These are phyloP conservation scores for Eremothecium sinecaudum DNA, from an alignment of 1,139 yeast species.

Conservation along the genomic window DNA sequence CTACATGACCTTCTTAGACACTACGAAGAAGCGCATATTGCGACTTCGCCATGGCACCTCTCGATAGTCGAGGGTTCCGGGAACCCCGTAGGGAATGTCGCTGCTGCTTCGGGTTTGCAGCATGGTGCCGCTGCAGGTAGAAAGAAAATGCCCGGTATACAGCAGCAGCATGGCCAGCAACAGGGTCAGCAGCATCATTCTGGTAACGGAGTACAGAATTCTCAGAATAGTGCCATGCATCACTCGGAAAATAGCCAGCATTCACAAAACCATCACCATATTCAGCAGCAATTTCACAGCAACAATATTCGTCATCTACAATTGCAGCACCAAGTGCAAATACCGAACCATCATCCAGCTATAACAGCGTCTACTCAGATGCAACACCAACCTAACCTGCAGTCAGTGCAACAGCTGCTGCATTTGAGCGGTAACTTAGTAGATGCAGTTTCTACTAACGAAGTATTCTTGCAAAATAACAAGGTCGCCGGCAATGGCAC, in stretches of 20 bases:
- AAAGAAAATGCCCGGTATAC: not conserved
- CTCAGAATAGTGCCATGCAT: not conserved
- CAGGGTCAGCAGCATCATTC: slow-evolving; percentile 1
- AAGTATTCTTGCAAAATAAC: slow-evolving; percentile 51
- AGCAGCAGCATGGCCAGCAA: slow-evolving; percentile 5
- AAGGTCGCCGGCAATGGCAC: slow-evolving; percentile 1
- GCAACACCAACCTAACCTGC: slow-evolving; percentile 18
- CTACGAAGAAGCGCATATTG: slow-evolving; percentile 92
- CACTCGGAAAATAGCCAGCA: slow-evolving; percentile 13
- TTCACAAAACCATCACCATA: slow-evolving; percentile 12
- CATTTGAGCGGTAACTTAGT: slow-evolving; percentile 32
- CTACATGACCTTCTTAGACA: slow-evolving; percentile 87
- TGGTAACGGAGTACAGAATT: slow-evolving; percentile 1
- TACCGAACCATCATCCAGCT: slow-evolving; percentile 9
- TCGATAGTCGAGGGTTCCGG: slow-evolving; percentile 1
- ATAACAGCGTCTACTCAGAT: slow-evolving; percentile 11
- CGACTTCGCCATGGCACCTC: slow-evolving; percentile 54
- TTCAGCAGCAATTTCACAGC: slow-evolving; percentile 14
- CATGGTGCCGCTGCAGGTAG: not conserved
- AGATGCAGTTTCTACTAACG: slow-evolving; percentile 82
- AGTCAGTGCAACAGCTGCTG: slow-evolving; percentile 30
- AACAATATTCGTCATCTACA: slow-evolving; percentile 7
- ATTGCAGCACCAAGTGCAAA: slow-evolving; percentile 7
- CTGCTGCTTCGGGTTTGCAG: slow-evolving; percentile 12
- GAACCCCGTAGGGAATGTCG: slow-evolving; percentile 10